Conservation (phyloP, 2,329 filamentous ascomycete species). For the Clarireedia sp. region DNA sequence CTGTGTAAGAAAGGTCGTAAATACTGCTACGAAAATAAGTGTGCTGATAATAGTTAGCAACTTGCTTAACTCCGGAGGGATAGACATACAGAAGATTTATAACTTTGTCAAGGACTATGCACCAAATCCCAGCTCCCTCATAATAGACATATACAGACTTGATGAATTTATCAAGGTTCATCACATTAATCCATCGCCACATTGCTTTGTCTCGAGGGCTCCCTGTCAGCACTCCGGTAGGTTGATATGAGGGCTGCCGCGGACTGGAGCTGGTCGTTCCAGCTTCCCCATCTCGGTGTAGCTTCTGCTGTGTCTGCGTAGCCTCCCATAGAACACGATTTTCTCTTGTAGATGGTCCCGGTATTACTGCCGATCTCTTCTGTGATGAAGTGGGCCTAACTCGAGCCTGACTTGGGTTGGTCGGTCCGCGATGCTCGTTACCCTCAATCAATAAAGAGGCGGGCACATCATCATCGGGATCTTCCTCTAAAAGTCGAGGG, state of each 20-base stretch:
- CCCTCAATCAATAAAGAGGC: constrained; percentile 54
- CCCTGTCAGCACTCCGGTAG: constrained; percentile 38
- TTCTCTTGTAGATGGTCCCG: constrained; percentile 38
- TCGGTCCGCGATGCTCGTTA: constrained; percentile 30
- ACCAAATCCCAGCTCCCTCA: constrained; percentile 59
- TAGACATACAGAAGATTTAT: constrained; percentile 48
- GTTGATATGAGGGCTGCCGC: constrained; percentile 38
- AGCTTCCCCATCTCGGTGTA: constrained; percentile 34
- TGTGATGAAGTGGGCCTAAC: constrained; percentile 10
- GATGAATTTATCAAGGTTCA: constrained; percentile 62
- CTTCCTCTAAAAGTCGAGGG: constrained; percentile 28
- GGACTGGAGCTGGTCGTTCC: background rate
- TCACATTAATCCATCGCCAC: constrained; percentile 67
- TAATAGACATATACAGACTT: constrained; percentile 64
- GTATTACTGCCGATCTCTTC: constrained; percentile 27
- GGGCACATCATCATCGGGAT: constrained; percentile 47
- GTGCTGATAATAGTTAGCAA: constrained; percentile 37
- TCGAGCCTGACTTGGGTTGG: constrained; percentile 21
- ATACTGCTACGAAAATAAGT: constrained; percentile 58
- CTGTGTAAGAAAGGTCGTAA: constrained; percentile 59
- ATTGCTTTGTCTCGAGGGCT: constrained; percentile 60
- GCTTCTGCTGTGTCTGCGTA: constrained; percentile 42
- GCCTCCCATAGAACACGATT: constrained; percentile 48
- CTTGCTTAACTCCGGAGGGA: background rate
- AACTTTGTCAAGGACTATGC: constrained; percentile 50